These are phyloP conservation scores for Candida piceae DNA, from an alignment of 805 yeast species.

Conservation along the genomic window DNA sequence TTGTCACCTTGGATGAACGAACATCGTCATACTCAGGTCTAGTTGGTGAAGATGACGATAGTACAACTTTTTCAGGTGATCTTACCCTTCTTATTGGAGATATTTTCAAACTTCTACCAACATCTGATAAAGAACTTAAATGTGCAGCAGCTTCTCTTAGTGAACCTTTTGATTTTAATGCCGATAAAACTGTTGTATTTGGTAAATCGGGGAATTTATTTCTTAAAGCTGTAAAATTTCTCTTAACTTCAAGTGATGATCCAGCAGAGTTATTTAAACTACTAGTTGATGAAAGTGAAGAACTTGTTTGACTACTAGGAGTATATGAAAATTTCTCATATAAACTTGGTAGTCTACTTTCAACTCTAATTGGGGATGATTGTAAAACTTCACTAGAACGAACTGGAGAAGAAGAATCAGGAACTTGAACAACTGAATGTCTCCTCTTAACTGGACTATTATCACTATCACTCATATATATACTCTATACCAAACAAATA, in stretches of 20 bases:
- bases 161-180: slow-evolving; percentile 27
- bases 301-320: slow-evolving; percentile 5
- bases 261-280: too few relatives aligned
- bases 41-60: slow-evolving; percentile 15
- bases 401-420: slow-evolving; percentile 45
- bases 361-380: slow-evolving; percentile 20
- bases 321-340: slow-evolving; percentile 39
- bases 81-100: slow-evolving; percentile 7
- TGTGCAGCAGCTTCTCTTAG: slow-evolving; percentile 28
- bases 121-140: slow-evolving; percentile 21
- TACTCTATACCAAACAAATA: too few relatives aligned
- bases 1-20: slow-evolving; percentile 26
- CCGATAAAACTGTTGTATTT: slow-evolving; percentile 26
- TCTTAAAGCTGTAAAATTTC: slow-evolving; percentile 27
- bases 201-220: slow-evolving; percentile 30
- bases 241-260: slow-evolving; percentile 21
- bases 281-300: not conserved
- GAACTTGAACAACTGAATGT: slow-evolving; percentile 40
- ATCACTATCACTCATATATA: slow-evolving; percentile 17
- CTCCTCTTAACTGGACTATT: slow-evolving; percentile 6
- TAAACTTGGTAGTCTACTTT: slow-evolving; percentile 29
- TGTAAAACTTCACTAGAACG: slow-evolving; percentile 9
- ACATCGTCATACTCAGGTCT: slow-evolving; percentile 18
- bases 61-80: slow-evolving; percentile 8
- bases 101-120: not conserved